These are phyloP conservation scores for Trametes gibbosa DNA, from an alignment of 768 basidiomycete genomes.

Conservation along the genomic window DNA sequence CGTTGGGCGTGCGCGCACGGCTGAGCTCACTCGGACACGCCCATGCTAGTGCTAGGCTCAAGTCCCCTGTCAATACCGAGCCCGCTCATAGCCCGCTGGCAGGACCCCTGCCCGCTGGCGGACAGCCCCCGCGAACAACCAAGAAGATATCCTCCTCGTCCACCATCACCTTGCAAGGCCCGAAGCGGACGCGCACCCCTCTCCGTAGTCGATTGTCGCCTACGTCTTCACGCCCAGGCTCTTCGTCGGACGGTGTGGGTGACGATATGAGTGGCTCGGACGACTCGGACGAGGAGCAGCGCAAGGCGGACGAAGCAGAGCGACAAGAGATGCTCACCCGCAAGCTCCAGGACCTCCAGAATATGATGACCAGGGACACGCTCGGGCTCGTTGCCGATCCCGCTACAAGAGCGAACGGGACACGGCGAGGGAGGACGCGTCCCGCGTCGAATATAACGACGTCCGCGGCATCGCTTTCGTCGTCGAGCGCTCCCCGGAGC, in stretches of 20 bases:
- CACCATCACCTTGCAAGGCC: conserved; percentile 63
- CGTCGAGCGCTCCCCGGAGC: conserved; percentile 34
- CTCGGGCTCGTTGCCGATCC: conserved; percentile 60
- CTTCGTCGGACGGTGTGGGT: conserved; percentile 5
- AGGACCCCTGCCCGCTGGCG: not conserved
- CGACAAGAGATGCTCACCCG: conserved; percentile 64
- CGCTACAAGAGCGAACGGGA: conserved; percentile 5
- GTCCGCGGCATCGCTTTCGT: conserved; percentile 15
- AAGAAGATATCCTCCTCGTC: conserved; percentile 68
- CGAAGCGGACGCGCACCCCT: conserved; percentile 35
- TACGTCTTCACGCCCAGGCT: conserved; percentile 35
- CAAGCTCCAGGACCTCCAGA: conserved; percentile 67
- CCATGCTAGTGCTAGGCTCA: conserved; percentile 39
- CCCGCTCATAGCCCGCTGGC: conserved; percentile 5
- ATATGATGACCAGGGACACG: conserved; percentile 69
- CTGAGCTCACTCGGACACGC: conserved; percentile 62
- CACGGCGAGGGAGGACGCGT: conserved; percentile 13
- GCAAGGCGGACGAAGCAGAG: conserved; percentile 69
- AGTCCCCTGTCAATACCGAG: not conserved
- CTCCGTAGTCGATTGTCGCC: conserved; percentile 45
- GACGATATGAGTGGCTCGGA: conserved; percentile 43
- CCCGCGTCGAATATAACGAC: conserved; percentile 15
- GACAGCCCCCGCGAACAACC: conserved; percentile 16
- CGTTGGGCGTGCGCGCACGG: conserved; percentile 66
- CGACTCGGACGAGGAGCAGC: conserved; percentile 46